Percentiles rank a stretch among this genome's conserved stretches.
Conservation (phyloP, 1,139 yeast genomes). For the Saccharomycopsis hybrid region DNA sequence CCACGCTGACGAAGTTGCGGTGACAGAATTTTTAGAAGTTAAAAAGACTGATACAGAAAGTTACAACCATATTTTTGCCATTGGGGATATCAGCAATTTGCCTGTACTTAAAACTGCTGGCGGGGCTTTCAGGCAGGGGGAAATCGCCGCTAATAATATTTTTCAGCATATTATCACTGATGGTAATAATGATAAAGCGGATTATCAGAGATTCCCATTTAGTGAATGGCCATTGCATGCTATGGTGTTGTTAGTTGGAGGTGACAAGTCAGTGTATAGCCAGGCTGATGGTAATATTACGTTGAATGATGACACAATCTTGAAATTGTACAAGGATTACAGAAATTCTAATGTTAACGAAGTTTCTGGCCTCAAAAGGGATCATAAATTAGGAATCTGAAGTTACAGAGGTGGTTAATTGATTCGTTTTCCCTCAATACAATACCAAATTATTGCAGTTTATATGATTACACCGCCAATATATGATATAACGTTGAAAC, state of each 20-base stretch:
- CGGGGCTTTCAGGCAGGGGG: slow-evolving; percentile 23
- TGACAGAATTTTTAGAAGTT: slow-evolving; percentile 1
- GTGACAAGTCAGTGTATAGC: background rate
- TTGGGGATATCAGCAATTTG: slow-evolving; percentile 23
- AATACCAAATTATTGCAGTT: no score
- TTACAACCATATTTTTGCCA: slow-evolving; percentile 21
- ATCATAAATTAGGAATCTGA: no score
- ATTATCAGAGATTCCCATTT: background rate
- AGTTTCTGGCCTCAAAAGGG: no score
- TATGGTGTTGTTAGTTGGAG: slow-evolving; percentile 6
- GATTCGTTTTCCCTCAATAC: no score
- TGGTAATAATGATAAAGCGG: background rate
- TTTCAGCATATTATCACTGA: background rate
- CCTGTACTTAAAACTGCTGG: slow-evolving; percentile 25
- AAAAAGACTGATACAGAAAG: slow-evolving; percentile 1
- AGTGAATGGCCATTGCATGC: background rate
- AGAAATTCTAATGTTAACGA: slow-evolving; percentile 2
- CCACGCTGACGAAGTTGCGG: slow-evolving; percentile 7
- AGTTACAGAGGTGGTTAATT: no score
- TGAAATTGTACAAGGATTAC: slow-evolving; percentile 4
- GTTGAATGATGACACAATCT: background rate
- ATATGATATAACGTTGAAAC: no score
- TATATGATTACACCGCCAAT: no score
- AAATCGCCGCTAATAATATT: slow-evolving; percentile 20
- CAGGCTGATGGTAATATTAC: background rate